Percentiles rank a stretch among this genome's conserved stretches.
Conservation (phyloP, 2,329 filamentous ascomycete genomes). For the Fusarium stilboides region DNA sequence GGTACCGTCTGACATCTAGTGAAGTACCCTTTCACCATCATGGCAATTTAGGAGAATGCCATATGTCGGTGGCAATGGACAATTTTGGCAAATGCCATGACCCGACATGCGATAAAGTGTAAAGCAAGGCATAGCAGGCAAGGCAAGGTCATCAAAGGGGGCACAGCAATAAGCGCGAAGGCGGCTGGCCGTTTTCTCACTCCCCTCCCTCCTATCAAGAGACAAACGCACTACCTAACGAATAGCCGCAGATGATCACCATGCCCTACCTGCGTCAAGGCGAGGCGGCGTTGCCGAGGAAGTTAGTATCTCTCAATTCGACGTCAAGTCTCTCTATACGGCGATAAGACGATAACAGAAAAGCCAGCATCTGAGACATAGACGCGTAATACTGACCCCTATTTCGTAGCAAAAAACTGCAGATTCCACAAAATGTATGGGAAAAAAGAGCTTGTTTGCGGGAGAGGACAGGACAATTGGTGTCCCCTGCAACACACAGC, state of each 20-base stretch:
- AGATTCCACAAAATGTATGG: neutral
- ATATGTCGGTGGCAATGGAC: constrained; percentile 19
- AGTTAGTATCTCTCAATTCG: constrained; percentile 4
- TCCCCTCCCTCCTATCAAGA: constrained; percentile 14
- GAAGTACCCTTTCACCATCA: neutral
- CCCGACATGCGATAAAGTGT: constrained; percentile 6
- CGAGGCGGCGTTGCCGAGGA: constrained; percentile 25
- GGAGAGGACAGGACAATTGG: constrained; percentile 18
- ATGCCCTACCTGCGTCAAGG: constrained; percentile 9
- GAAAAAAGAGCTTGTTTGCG: constrained; percentile 2
- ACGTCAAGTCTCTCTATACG: constrained; percentile 6
- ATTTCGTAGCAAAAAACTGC: constrained; percentile 8
- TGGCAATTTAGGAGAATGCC: constrained; percentile 35
- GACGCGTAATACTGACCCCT: constrained; percentile 34
- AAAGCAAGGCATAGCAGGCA: neutral
- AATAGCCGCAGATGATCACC: constrained; percentile 34
- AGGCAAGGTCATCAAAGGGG: constrained; percentile 10
- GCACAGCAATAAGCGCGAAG: constrained; percentile 38
- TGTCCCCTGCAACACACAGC: constrained; percentile 14
- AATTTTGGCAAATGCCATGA: constrained; percentile 21
- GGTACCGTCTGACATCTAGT: neutral
- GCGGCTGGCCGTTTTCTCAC: constrained; percentile 32
- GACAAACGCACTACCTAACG: constrained; percentile 7
- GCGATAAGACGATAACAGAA: constrained; percentile 6
- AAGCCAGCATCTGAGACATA: constrained; percentile 23